Conservation (phyloP, 352 stramenopile species). For the Thraustochytrium striatum region DNA sequence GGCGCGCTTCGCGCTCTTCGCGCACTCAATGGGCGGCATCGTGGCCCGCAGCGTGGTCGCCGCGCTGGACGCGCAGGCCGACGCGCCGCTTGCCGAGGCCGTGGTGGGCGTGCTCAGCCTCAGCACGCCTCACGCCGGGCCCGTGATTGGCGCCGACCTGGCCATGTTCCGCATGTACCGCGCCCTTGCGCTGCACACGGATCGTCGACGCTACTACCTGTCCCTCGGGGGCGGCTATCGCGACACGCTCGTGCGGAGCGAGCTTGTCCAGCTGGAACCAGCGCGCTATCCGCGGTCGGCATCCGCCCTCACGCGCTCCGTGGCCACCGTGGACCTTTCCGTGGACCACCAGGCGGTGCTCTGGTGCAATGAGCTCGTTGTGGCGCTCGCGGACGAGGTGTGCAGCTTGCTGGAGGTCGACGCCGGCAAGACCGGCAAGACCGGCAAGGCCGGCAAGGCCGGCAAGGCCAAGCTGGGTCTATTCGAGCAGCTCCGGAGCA, state of each 20-base stretch:
- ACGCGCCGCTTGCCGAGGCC: not conserved
- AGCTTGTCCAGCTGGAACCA: conserved; percentile 5
- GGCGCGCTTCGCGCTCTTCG: conserved; percentile 1
- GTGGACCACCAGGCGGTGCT: conserved; percentile 32
- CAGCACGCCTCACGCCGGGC: conserved; percentile 2
- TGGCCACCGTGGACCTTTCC: not conserved
- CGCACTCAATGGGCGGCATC: conserved; percentile 40
- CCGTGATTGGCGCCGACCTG: conserved; percentile 10
- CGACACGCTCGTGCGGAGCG: conserved; percentile 9
- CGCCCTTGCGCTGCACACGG: not conserved
- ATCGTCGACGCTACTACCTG: conserved; percentile 2
- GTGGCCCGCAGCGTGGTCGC: conserved; percentile 1
- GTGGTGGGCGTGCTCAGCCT: not conserved
- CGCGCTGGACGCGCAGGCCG: not conserved
- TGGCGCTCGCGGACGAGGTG: not conserved
- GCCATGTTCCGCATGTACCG: conserved; percentile 1
- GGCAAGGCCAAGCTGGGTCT: not conserved
- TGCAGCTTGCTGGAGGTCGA: not conserved
- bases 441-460: too few species aligned
- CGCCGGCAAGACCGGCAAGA: too few species aligned
- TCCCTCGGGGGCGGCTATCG: conserved; percentile 28
- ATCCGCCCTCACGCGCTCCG: not conserved
- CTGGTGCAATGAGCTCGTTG: conserved; percentile 40
- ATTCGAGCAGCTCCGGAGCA: not conserved
- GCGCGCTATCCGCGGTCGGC: not conserved